Percentiles rank a stretch among this genome's conserved stretches.
phyloP scores from a whole-genome alignment of 495 filamentous ascomycete species.

The Hypoxylon crocopeplum region DNA sequence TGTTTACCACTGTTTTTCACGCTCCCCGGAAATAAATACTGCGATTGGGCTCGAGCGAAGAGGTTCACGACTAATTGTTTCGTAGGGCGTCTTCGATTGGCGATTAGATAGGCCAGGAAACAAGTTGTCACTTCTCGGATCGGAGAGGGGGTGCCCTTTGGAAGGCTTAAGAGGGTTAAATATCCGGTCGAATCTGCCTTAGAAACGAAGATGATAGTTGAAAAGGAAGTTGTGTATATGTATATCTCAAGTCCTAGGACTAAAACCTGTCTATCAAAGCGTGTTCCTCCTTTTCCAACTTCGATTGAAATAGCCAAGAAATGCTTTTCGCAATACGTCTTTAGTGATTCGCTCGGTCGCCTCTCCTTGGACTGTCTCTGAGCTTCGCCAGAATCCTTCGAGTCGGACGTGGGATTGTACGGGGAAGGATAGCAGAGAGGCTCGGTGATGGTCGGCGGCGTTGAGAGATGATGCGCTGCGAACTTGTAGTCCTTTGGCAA shows the following conservation, averaged over 20 bases:
- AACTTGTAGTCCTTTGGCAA: conserved; percentile 75
- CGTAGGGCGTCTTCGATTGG: conserved; percentile 68
- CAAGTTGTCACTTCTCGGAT: conserved; percentile 73
- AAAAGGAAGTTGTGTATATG: conserved; percentile 75
- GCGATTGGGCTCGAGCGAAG: conserved; percentile 89
- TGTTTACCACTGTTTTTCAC: conserved; percentile 86
- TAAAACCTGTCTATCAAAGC: conserved; percentile 36
- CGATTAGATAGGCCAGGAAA: conserved; percentile 78
- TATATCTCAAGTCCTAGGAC: conserved; percentile 65
- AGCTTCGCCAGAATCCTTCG: neutral
- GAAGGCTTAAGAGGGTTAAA: conserved; percentile 67
- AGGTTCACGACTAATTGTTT: conserved; percentile 83
- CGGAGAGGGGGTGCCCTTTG: conserved; percentile 70
- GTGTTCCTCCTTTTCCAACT: conserved; percentile 7
- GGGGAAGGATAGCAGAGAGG: conserved; percentile 84
- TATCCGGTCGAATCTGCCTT: conserved; percentile 98
- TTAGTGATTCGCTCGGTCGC: conserved; percentile 39
- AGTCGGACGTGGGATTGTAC: conserved; percentile 59
- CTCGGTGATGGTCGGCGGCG: conserved; percentile 72
- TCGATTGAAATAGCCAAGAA: conserved; percentile 78
- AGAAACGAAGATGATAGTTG: conserved; percentile 89
- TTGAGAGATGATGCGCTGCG: conserved; percentile 85
- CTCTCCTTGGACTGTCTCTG: conserved; percentile 6
- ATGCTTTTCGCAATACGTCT: conserved; percentile 87
- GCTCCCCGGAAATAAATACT: conserved; percentile 95